Percentiles rank a stretch among this genome's conserved stretches.
phyloP scores from a whole-genome alignment of 2,329 filamentous ascomycete species.

The Colletotrichum falcatum region DNA sequence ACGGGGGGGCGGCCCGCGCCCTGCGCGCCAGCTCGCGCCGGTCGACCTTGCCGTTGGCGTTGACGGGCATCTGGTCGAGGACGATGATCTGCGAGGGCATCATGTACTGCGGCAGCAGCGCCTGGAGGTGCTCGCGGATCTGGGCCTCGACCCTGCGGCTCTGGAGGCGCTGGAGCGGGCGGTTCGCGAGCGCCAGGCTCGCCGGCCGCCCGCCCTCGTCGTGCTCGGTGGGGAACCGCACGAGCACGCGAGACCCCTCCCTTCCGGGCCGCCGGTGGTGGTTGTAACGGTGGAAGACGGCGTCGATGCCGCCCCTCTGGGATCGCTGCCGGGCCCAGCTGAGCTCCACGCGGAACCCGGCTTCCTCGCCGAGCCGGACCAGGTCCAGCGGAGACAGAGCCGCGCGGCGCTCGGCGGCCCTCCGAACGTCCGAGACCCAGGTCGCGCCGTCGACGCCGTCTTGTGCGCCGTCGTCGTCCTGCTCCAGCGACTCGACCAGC shows the following conservation, averaged over 20 bases:
- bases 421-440: not conserved
- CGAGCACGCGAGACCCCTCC: not conserved
- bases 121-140: conserved; percentile 10
- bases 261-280: conserved; percentile 40
- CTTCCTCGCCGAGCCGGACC: conserved; percentile 43
- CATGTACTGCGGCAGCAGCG: conserved; percentile 47
- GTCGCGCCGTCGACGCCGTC: not conserved
- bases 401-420: conserved; percentile 22
- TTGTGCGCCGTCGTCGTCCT: not conserved
- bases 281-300: conserved; percentile 53
- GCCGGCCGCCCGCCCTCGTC: not conserved
- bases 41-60: conserved; percentile 46
- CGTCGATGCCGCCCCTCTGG: conserved; percentile 46
- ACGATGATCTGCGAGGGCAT: conserved; percentile 44
- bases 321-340: conserved; percentile 56
- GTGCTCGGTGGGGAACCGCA: conserved; percentile 17
- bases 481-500: not conserved
- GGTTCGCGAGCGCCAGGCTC: not conserved
- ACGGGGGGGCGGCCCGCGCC: conserved; percentile 28
- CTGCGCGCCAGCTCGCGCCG: conserved; percentile 28
- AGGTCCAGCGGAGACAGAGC: conserved; percentile 41
- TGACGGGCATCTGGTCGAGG: conserved; percentile 46
- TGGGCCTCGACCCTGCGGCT: not conserved
- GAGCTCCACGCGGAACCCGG: conserved; percentile 60
- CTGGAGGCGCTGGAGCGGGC: conserved; percentile 16